phyloP scores from a whole-genome alignment of 2,329 filamentous ascomycete genomes.

The Fusarium multiceps region DNA sequence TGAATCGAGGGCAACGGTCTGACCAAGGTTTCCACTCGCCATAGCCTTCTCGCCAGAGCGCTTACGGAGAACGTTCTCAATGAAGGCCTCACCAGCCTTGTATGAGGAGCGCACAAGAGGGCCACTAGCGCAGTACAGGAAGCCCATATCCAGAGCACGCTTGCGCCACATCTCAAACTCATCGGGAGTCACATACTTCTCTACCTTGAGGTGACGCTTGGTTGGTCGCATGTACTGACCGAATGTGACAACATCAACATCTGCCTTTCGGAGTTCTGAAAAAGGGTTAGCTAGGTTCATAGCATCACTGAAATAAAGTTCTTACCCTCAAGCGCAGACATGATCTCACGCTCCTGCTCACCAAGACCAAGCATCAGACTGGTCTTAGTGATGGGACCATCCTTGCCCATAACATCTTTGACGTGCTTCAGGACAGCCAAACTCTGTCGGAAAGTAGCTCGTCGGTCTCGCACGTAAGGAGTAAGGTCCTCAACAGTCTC shows the following conservation, averaged over 20 bases:
- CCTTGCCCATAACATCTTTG: slow-evolving; percentile 75
- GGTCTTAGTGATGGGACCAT: slow-evolving; percentile 94
- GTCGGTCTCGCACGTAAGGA: slow-evolving; percentile 87
- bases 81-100: slow-evolving; percentile 98
- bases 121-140: slow-evolving; percentile 94
- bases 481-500: slow-evolving; percentile 94
- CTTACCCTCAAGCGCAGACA: slow-evolving; percentile 77
- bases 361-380: slow-evolving; percentile 96
- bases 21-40: slow-evolving; percentile 50
- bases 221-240: slow-evolving; percentile 99
- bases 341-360: slow-evolving; percentile 88
- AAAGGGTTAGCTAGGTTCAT: slow-evolving; percentile 23
- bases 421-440: slow-evolving; percentile 82
- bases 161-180: slow-evolving; percentile 92
- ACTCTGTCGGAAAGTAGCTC: slow-evolving; percentile 90
- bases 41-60: slow-evolving; percentile 62
- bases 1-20: slow-evolving; percentile 55
- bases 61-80: slow-evolving; percentile 97
- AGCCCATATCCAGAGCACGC: slow-evolving; percentile 92
- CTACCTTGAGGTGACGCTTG: slow-evolving; percentile 96
- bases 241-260: slow-evolving; percentile 96
- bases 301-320: slow-evolving; percentile 1
- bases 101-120: slow-evolving; percentile 94
- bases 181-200: slow-evolving; percentile 92
- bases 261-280: slow-evolving; percentile 77